These are phyloP conservation scores for Dipteronia dyeriana DNA, from an alignment of 345 rosid genomes.

Conservation along the genomic window DNA sequence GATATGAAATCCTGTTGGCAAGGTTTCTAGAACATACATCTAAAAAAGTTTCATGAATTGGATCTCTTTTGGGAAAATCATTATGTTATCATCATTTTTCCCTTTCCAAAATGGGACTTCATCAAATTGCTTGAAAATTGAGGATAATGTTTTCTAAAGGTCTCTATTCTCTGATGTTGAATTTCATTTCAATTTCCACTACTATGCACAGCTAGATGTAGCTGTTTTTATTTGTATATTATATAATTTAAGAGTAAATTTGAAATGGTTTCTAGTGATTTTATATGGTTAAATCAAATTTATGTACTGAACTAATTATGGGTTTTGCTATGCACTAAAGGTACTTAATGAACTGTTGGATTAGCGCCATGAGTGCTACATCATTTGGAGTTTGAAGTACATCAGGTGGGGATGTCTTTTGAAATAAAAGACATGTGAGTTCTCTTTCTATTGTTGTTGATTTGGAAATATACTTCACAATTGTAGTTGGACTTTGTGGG, in stretches of 20 bases:
- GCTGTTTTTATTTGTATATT: background rate
- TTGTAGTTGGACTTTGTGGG: background rate
- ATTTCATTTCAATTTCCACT: background rate
- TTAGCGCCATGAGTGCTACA: background rate
- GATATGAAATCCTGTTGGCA: background rate
- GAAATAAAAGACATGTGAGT: slow-evolving; percentile 13
- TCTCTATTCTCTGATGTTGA: background rate
- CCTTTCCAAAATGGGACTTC: background rate
- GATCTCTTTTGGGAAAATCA: background rate
- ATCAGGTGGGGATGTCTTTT: slow-evolving; percentile 10
- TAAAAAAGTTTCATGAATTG: background rate
- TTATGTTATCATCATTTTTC: background rate
- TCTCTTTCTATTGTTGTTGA: background rate
- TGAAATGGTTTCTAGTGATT: background rate
- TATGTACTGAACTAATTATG: background rate
- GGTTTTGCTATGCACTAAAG: slow-evolving; percentile 12
- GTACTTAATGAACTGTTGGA: slow-evolving; percentile 22
- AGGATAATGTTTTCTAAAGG: background rate
- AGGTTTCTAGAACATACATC: too few species aligned
- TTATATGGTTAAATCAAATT: background rate
- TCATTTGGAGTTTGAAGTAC: slow-evolving; percentile 13
- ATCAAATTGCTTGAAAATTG: background rate
- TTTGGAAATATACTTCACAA: background rate
- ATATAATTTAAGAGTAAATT: background rate
- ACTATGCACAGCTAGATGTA: background rate